Evolutionary conservation across 2,329 filamentous ascomycete species (phyloP), one percentile per base, ranked within the genome.

Genomic region (Pseudogymnoascus sp.): DNA sequence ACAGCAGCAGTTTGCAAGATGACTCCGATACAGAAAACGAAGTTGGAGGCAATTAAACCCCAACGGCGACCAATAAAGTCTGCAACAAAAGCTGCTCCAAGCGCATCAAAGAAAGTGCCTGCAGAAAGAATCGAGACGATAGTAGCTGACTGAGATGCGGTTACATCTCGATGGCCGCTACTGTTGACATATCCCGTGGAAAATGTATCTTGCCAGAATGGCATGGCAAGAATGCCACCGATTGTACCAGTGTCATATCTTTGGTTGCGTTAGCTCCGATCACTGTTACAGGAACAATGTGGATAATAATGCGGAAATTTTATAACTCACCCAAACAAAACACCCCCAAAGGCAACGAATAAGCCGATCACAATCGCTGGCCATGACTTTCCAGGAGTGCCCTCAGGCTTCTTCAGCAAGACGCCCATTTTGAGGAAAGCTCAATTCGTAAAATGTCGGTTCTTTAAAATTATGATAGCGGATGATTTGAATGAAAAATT

Each of bases 121-220:
- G 85, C 86, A 0, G 87, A 90, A 16, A 91, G 79, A 66, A 91
- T 90, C 7, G 88, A 90, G 35, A 89, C 87, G 62, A 89, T 84
- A 41, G 84, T 77, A 0, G 86, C 87, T 57, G 82, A 78, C 65
- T 84, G 78, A 1, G 77, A 74, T 0, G 86, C 76, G 2, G 77
- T 78, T 30, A 86, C 71, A 64, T 78, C 75, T 6, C 69, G 74
- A 7, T 77, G 67, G 8, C 78, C 78, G 0, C 72, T 39, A 12
- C 73, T 61, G 64, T 82, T 75, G 30, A 65, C 61, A 66, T 78
- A 79, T 54, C 78, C 79, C 59, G 81, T 81, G 54, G 79, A 79
- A 72, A 90, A 90, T 67, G 85, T 78, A 8, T 79, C 68, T 62
- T 76, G 72, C 78, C 79, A 84, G 70, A 79, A 82, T 37, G 37